Conservation (phyloP, 257 asterid species). For the Solanum pinnatisectum region DNA sequence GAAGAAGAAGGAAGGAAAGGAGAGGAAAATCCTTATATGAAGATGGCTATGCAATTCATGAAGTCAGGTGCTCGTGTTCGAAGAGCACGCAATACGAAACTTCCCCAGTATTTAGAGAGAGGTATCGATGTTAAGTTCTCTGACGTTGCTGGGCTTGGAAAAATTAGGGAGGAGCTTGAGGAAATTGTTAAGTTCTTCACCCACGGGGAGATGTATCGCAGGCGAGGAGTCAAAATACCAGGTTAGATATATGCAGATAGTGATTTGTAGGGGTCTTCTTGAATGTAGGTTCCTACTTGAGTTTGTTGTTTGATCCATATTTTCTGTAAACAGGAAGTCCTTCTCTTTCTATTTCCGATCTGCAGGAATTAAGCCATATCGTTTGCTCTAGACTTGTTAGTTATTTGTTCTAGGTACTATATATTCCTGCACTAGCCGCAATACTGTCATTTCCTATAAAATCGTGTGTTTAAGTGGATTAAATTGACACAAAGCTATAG, state of each 20-base stretch:
- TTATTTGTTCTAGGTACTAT: not conserved
- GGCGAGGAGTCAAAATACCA: slow-evolving; percentile 96
- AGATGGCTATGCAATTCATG: slow-evolving; percentile 81
- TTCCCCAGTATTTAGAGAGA: slow-evolving; percentile 82
- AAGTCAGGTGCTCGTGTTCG: slow-evolving; percentile 92
- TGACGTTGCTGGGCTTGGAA: slow-evolving; percentile 98
- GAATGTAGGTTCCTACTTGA: not conserved
- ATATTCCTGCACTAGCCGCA: not conserved
- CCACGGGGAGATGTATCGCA: slow-evolving; percentile 91
- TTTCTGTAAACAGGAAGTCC: not conserved
- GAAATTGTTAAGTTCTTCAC: slow-evolving; percentile 96
- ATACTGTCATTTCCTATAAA: not conserved
- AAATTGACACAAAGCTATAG: not conserved
- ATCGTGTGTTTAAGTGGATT: not conserved
- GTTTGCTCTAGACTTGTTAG: not conserved
- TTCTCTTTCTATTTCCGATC: not conserved
- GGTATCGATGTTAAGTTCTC: slow-evolving; percentile 82
- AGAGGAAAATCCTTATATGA: slow-evolving; percentile 64
- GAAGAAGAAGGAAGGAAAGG: slow-evolving; percentile 59
- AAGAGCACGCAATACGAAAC: slow-evolving; percentile 49
- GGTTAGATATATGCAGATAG: slow-evolving; percentile 37
- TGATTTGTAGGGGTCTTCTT: not conserved
- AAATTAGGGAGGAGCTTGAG: slow-evolving; percentile 92
- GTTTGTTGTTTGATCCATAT: not conserved
- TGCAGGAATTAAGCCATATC: not conserved